A percentile compares a stretch with the other conserved stretches of the same genome.
Conservation (phyloP, 148 eudicot genomes). For the Arctostaphylos glauca region DNA sequence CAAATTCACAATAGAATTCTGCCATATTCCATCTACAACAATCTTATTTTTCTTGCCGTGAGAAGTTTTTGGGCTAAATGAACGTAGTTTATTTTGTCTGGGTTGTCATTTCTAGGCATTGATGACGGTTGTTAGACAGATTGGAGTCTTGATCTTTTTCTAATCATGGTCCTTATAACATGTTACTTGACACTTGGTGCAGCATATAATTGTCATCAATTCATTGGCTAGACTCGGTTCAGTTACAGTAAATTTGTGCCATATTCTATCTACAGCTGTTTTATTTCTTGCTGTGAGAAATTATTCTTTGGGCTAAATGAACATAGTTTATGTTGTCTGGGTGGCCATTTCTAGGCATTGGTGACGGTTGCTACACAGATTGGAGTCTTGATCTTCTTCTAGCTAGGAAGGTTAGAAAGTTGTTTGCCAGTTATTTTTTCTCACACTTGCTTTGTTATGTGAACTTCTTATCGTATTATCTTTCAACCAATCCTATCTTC, state of each 20-base stretch:
- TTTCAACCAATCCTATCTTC: not conserved
- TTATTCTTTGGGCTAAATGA: not conserved
- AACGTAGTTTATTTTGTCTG: not conserved
- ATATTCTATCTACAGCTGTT: not conserved
- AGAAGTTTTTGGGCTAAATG: not conserved
- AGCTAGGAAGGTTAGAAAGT: conserved; percentile 72
- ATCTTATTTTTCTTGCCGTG: not conserved
- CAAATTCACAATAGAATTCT: not conserved
- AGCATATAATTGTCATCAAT: not conserved
- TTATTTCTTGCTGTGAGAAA: not conserved
- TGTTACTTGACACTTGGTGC: conserved; percentile 6
- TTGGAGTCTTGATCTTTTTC: conserved; percentile 82
- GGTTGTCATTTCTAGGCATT: conserved; percentile 43
- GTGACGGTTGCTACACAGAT: conserved; percentile 87
- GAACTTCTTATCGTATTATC: not conserved
- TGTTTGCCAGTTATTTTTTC: not conserved
- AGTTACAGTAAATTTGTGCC: not conserved
- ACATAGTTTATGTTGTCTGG: not conserved
- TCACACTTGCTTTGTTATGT: not conserved
- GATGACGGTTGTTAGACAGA: conserved; percentile 92
- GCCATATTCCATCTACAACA: not conserved
- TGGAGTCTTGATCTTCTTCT: conserved; percentile 85
- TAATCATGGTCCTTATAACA: conserved; percentile 15
- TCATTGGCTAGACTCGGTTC: not conserved
- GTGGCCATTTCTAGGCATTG: conserved; percentile 48